Percentiles rank a stretch among this genome's conserved stretches.
Conservation (phyloP, 2,329 filamentous ascomycete genomes). For the Mariannaea sp. region DNA sequence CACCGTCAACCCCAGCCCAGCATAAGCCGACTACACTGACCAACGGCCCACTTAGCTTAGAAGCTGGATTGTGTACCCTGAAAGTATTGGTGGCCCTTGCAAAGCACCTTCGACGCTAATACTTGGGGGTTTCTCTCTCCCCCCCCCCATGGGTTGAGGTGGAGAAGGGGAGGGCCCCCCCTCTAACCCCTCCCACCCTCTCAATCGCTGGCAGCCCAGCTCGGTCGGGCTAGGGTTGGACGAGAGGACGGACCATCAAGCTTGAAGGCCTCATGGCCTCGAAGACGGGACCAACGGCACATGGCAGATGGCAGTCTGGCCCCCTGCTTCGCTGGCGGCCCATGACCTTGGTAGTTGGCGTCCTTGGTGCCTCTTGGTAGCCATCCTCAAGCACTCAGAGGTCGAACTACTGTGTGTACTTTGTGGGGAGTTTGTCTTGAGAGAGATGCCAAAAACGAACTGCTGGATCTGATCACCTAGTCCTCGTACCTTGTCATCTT, state of each 20-base stretch:
- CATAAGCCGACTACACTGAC: conserved; percentile 24
- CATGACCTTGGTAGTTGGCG: conserved; percentile 25
- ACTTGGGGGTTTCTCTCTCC: conserved; percentile 24
- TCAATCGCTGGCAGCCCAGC: conserved; percentile 26
- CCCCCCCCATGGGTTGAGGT: conserved; percentile 28
- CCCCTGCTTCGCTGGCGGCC: conserved; percentile 16
- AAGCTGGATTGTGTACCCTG: conserved; percentile 29
- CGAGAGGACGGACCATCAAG: conserved; percentile 14
- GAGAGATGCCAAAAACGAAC: conserved; percentile 25
- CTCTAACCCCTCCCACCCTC: conserved; percentile 27
- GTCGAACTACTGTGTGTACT: conserved; percentile 31
- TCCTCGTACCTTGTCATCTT: conserved; percentile 33
- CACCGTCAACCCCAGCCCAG: conserved; percentile 24
- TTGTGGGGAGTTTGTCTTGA: conserved; percentile 38
- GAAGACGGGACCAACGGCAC: conserved; percentile 32
- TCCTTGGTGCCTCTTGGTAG: conserved; percentile 1
- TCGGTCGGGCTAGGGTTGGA: conserved; percentile 12
- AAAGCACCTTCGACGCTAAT: conserved; percentile 34
- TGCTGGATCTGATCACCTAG: conserved; percentile 35
- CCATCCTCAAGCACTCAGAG: conserved; percentile 17
- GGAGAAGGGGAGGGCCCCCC: conserved; percentile 31
- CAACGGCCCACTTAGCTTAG: conserved; percentile 29
- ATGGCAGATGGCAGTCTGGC: conserved; percentile 23
- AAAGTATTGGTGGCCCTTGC: conserved; percentile 25
- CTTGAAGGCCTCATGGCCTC: conserved; percentile 14